Evolutionary conservation across 768 basidiomycete species (phyloP).

Genomic region (Lactifluus rugatus): DNA sequence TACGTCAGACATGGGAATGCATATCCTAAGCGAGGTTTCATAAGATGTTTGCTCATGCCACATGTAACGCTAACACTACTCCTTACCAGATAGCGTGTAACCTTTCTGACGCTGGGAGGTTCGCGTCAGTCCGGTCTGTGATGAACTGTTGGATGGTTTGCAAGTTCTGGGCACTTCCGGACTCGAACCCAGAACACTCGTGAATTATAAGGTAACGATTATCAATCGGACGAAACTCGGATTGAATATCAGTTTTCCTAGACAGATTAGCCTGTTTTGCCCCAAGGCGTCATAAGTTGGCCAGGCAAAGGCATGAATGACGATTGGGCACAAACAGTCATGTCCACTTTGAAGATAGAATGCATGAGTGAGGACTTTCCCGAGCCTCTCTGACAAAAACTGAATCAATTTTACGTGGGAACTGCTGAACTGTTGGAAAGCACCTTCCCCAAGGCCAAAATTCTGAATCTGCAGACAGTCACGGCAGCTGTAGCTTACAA

Average conservation of each 20-base stretch:
- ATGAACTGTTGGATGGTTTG: neutral
- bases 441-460: slow-evolving; percentile 11
- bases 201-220: neutral
- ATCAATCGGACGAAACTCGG: neutral
- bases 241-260: neutral
- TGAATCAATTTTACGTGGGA: neutral
- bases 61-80: neutral
- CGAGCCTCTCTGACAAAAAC: neutral
- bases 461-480: neutral
- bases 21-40: neutral
- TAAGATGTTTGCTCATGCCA: neutral
- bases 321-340: neutral
- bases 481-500: neutral
- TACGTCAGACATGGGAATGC: neutral
- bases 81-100: slow-evolving; percentile 9
- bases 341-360: neutral
- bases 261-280: neutral
- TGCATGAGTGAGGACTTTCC: slow-evolving; percentile 11
- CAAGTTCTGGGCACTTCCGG: neutral
- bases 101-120: neutral
- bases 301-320: neutral
- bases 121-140: neutral
- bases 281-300: neutral
- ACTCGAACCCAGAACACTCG: neutral
- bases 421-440: neutral